Base-by-base conservation (phyloP, 495 filamentous ascomycete genomes). In the Trichoderma gamsii region DNA sequence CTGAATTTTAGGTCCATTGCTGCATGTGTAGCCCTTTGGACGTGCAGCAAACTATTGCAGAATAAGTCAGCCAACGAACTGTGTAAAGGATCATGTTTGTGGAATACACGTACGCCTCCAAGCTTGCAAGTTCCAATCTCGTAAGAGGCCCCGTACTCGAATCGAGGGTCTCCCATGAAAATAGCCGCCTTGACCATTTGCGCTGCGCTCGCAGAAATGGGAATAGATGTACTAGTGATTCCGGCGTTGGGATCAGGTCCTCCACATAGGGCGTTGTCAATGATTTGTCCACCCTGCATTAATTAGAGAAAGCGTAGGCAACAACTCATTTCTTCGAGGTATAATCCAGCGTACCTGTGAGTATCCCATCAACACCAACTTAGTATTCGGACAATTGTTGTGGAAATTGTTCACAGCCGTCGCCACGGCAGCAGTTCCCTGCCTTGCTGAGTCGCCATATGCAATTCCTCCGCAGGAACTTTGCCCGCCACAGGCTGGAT, bases 211-310 rank as follows among this genome's bases (percentile, higher is more conserved):
- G 84, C 73, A 23, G 70, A 77, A 35, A 85, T 77, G 1, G 82
- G 78, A 1, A 75, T 81, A 66, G 82, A 82, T 27, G 76, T 76
- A 38, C 27, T 15, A 11, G 56, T 27, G 56, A 63, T 63, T 25
- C 56, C 56, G 1, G 56, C 56, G 56, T 25, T 27, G 8, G 56
- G 23, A 35, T 63, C 56, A 63, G 23, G 23, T 27, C 86, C 87
- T 41, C 87, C 87, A 72, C 87, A 88, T 23, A 88, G 72, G 35
- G 84, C 86, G 69, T 84, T 85, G 70, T 89, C 86, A 75, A 88
- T 80, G 74, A 88, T 88, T 73, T 88, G 83, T 43, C 79, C 85
- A 61, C 86, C 87, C 82, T 88, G 56, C 52, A 69, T 46, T 46
- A 11, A 46, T 46, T 46, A 4, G 12, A 46, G 43, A 11, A 46